Evolutionary conservation across 2,329 filamentous ascomycete species (phyloP).

Genomic region (Xylaria sp.): DNA sequence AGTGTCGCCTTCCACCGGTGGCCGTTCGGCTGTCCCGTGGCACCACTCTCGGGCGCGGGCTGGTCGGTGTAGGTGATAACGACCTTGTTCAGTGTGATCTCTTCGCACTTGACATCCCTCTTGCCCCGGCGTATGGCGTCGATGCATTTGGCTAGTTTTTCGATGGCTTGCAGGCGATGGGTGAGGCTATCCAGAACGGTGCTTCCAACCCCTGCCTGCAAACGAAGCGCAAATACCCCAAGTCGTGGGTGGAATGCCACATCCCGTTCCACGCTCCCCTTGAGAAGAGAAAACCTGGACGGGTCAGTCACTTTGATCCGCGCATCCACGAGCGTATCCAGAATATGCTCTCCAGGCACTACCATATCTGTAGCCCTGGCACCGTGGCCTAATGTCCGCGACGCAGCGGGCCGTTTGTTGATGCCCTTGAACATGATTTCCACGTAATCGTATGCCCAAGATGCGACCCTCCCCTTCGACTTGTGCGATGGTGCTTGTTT

Average conservation of each 20-base stretch:
- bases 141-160: constrained; percentile 71
- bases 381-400: constrained; percentile 2
- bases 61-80: constrained; percentile 66
- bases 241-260: constrained; percentile 62
- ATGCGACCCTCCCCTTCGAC: constrained; percentile 27
- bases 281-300: constrained; percentile 58
- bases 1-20: constrained; percentile 58
- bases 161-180: constrained; percentile 65
- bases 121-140: constrained; percentile 63
- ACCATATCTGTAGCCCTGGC: constrained; percentile 7
- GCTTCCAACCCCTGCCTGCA: constrained; percentile 61
- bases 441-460: constrained; percentile 64
- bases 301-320: constrained; percentile 57
- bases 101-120: constrained; percentile 58
- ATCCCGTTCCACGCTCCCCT: constrained; percentile 59
- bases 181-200: constrained; percentile 62
- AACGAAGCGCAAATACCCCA: constrained; percentile 65
- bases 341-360: constrained; percentile 25
- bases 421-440: constrained; percentile 59
- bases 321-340: constrained; percentile 53
- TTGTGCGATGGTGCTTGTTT: constrained; percentile 24
- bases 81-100: constrained; percentile 64
- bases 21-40: constrained; percentile 13
- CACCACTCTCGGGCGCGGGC: constrained; percentile 26
- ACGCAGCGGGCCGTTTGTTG: constrained; percentile 28